Evolutionary conservation across 225 moss, liverwort and hornwort species (phyloP).

Genomic region (Physcomitrium patens): DNA sequence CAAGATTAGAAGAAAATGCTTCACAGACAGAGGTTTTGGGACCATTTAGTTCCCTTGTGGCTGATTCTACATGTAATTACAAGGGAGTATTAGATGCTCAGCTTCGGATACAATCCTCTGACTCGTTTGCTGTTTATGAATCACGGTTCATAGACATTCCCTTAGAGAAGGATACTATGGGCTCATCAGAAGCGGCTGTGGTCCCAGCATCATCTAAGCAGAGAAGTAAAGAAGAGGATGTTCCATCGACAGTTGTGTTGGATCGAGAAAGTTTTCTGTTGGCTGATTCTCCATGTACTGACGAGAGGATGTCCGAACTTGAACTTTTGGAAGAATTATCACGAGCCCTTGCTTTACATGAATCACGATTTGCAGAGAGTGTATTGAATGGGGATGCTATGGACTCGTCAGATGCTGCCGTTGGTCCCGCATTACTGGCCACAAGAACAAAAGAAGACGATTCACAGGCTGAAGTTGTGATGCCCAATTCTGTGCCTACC

Average conservation of each 20-base stretch:
- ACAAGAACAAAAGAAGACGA: conserved; percentile 3
- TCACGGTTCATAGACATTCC: conserved; percentile 10
- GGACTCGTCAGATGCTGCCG: conserved; percentile 28
- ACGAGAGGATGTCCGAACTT: conserved; percentile 28
- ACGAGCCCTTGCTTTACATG: conserved; percentile 32
- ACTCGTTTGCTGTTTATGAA: conserved; percentile 13
- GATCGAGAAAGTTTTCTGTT: conserved; percentile 25
- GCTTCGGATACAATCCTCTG: background rate
- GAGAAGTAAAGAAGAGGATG: conserved; percentile 10
- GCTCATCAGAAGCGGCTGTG: conserved; percentile 20
- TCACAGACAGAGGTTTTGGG: conserved; percentile 21
- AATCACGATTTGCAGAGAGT: conserved; percentile 25
- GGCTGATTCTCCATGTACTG: conserved; percentile 28
- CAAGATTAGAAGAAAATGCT: conserved; percentile 19
- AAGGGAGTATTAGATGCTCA: conserved; percentile 10
- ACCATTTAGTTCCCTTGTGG: conserved; percentile 21
- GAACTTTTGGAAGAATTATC: conserved; percentile 32
- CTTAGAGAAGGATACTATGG: conserved; percentile 5
- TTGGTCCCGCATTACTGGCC: background rate
- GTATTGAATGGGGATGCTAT: conserved; percentile 19
- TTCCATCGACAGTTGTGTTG: conserved; percentile 23
- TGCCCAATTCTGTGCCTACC: conserved; percentile 9
- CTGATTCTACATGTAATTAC: conserved; percentile 17
- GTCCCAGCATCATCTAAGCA: background rate
- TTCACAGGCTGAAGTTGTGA: conserved; percentile 6